These are phyloP conservation scores for Fusarium albosuccineum DNA, from an alignment of 2,329 filamentous ascomycete genomes.

Conservation along the genomic window DNA sequence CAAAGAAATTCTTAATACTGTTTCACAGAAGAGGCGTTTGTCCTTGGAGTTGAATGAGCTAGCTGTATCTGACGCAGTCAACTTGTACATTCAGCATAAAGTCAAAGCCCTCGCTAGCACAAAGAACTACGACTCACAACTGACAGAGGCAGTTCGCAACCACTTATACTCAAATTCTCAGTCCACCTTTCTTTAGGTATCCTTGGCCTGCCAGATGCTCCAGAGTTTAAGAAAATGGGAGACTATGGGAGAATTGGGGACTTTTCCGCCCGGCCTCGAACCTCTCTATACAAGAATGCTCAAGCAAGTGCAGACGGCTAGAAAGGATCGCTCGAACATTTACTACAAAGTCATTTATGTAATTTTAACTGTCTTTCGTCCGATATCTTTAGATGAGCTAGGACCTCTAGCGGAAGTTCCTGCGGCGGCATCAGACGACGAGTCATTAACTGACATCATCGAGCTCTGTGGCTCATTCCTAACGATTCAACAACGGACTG, in stretches of 20 bases:
- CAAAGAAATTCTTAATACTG: not conserved
- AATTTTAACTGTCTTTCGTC: not conserved
- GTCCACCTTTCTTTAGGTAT: slow-evolving; percentile 49
- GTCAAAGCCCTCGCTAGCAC: slow-evolving; percentile 47
- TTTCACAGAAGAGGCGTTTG: slow-evolving; percentile 44
- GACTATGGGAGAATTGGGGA: slow-evolving; percentile 30
- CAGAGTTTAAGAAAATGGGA: slow-evolving; percentile 18
- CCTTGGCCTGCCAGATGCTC: slow-evolving; percentile 39
- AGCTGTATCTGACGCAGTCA: slow-evolving; percentile 53
- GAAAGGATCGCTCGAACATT: slow-evolving; percentile 48
- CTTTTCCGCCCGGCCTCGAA: slow-evolving; percentile 53
- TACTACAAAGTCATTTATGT: not conserved
- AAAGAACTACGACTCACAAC: slow-evolving; percentile 44
- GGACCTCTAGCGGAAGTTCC: slow-evolving; percentile 3
- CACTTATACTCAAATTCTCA: slow-evolving; percentile 21
- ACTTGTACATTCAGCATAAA: slow-evolving; percentile 54
- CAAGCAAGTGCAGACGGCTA: slow-evolving; percentile 46
- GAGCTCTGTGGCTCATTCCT: slow-evolving; percentile 54
- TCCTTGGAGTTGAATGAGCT: slow-evolving; percentile 55
- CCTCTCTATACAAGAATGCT: slow-evolving; percentile 57
- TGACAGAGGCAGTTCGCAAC: not conserved
- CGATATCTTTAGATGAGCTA: not conserved
- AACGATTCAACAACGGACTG: slow-evolving; percentile 45
- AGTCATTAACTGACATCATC: slow-evolving; percentile 13
- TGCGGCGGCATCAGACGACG: not conserved